A percentile compares a stretch with the other conserved stretches of the same genome.
Conservation (phyloP, 495 filamentous ascomycete species). For the Delitschia confertaspora region DNA sequence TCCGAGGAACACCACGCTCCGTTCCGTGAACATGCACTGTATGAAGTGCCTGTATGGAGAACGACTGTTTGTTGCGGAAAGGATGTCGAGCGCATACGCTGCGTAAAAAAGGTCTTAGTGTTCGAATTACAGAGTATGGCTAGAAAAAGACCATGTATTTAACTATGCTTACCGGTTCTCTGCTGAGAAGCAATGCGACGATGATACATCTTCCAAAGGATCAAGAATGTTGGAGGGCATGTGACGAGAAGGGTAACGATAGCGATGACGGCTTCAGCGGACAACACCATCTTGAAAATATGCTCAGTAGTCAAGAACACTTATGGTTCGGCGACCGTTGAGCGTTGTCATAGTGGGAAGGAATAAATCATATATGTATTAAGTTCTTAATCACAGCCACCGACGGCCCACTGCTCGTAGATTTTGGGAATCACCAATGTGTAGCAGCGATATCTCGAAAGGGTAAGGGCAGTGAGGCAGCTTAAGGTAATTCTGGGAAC, state of each 20-base stretch:
- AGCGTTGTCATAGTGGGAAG: not conserved
- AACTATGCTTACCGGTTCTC: not conserved
- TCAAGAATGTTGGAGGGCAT: not conserved
- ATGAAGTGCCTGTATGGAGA: too few species aligned
- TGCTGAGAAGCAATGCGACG: not conserved
- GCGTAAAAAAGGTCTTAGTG: too few species aligned
- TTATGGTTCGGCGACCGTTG: not conserved
- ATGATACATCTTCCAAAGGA: not conserved
- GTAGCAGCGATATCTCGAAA: not conserved
- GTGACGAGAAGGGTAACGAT: conserved; percentile 3
- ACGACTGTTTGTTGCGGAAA: too few species aligned
- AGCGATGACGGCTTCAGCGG: not conserved
- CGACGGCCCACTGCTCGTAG: not conserved
- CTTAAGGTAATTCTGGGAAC: conserved; percentile 2
- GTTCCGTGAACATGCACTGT: too few species aligned
- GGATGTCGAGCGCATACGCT: too few species aligned
- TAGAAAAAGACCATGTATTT: not conserved
- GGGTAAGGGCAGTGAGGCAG: not conserved
- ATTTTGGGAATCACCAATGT: conserved; percentile 5
- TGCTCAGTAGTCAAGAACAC: not conserved
- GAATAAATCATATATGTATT: not conserved
- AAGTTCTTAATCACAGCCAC: not conserved
- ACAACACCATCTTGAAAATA: not conserved
- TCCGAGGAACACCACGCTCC: too few species aligned
- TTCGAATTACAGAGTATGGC: too few species aligned